Evolutionary conservation across 352 stramenopile genomes (phyloP), one percentile per base, ranked within the genome.

Genomic region (Phytophthora rubi): DNA sequence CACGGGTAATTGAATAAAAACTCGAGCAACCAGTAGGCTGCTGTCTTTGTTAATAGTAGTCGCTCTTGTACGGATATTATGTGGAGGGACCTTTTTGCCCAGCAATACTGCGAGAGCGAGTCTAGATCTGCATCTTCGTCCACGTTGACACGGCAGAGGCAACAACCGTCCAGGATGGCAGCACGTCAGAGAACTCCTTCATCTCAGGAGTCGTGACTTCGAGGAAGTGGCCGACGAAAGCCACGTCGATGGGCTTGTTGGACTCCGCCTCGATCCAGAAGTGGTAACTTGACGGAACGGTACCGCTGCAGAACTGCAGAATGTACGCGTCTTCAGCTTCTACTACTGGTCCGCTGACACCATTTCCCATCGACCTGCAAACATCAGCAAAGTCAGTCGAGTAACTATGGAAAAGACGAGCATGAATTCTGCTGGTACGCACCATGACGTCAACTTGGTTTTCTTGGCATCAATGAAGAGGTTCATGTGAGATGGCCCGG

Each of bases 401-500:
- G 10, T 39, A 7, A 12, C 6, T 6, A 45, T 8, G 12, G 37
- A 1, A n/a, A 2, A 16, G 13, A 15, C n/a, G 18, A 21, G 18
- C 18, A 21, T 21, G 18, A 21, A 21, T 21, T 21, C 18, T 47
- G 1, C 13, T 47, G 15, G 15, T 10, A 83, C 65, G 33, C 58
- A 92, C 86, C 86, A 94, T 6, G 83, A 90, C 28, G 83, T 92
- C 39, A 94, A 58, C 21, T 63, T 85, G 5, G 81, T 92, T 55
- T 70, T 80, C 45, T 82, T 87, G n/a, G 86, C 86, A 65, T 94
- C 85, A 62, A 94, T 85, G 65, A 89, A 94, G 54, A 94, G 75
- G 59, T 90, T 86, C 57, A 91, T 76, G 52, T 92, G 81, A 1
- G 84, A 86, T 7, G 86, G 84, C 0, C 86, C 86, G 1, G 76